Conservation (phyloP, 768 basidiomycete species). For the Lactifluus volemus region DNA sequence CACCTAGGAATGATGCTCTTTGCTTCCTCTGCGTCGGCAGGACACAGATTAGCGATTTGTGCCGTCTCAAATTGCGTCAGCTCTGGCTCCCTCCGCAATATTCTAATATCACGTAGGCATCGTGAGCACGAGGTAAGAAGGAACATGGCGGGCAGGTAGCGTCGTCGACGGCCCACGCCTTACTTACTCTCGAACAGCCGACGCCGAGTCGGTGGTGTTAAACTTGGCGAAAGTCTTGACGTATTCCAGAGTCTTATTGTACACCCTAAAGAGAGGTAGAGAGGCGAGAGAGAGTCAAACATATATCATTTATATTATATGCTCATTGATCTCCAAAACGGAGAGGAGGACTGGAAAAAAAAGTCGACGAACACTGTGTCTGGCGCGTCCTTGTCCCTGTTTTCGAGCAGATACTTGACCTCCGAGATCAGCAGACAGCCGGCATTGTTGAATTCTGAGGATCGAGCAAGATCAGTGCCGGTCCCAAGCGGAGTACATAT, state of each 20-base stretch:
- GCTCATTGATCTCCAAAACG: too few relatives aligned
- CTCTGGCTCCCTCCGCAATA: constrained; percentile 66
- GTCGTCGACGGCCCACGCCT: not conserved
- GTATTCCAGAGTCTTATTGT: constrained; percentile 88
- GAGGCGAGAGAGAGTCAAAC: too few relatives aligned
- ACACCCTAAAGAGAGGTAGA: constrained; percentile 46
- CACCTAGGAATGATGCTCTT: constrained; percentile 89
- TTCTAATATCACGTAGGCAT: constrained; percentile 36
- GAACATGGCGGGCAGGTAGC: not conserved
- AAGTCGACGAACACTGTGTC: constrained; percentile 62
- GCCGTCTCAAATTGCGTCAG: constrained; percentile 88
- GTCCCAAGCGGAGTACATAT: not conserved
- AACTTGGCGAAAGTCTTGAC: constrained; percentile 90
- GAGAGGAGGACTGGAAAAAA: too few relatives aligned
- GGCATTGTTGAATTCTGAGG: constrained; percentile 79
- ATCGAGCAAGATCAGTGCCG: not conserved
- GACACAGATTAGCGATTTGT: constrained; percentile 87
- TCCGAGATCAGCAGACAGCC: constrained; percentile 89
- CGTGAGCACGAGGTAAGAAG: not conserved
- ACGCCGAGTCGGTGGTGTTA: constrained; percentile 74
- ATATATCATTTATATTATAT: not conserved
- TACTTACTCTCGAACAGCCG: constrained; percentile 55
- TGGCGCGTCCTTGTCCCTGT: constrained; percentile 79
- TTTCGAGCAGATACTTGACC: constrained; percentile 84
- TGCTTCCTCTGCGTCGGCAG: constrained; percentile 81